Percentiles rank a stretch among this genome's conserved stretches.
These are phyloP conservation scores for Sutorius australiensis DNA, from an alignment of 768 basidiomycete genomes.

Conservation along the genomic window DNA sequence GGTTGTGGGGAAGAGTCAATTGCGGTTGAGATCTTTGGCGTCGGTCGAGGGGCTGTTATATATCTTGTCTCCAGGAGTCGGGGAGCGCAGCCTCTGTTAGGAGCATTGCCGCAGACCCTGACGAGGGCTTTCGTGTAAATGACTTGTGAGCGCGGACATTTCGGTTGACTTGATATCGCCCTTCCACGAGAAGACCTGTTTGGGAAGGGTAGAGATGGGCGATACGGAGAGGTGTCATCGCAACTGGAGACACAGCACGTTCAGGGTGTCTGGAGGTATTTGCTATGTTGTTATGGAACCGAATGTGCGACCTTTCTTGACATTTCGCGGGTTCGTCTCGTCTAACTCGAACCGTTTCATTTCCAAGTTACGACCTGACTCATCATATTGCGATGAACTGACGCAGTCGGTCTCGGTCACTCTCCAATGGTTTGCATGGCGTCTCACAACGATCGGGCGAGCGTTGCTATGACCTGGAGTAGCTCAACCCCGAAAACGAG, in stretches of 20 bases:
- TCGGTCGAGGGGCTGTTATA: conserved; percentile 13
- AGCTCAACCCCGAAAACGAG: no score
- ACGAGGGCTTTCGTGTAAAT: neutral
- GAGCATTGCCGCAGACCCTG: conserved; percentile 27
- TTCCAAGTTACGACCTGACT: neutral
- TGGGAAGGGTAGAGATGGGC: neutral
- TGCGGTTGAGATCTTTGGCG: neutral
- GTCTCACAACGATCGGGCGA: neutral
- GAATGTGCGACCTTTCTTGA: neutral
- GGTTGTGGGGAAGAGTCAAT: conserved; percentile 5
- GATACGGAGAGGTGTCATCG: neutral
- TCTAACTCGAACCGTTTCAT: neutral
- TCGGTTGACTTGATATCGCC: conserved; percentile 19
- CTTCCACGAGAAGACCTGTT: conserved; percentile 19
- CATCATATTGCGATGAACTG: neutral
- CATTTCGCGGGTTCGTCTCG: conserved; percentile 3
- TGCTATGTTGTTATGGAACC: conserved; percentile 2
- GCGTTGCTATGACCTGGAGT: neutral
- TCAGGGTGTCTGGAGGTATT: conserved; percentile 18
- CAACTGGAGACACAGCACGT: neutral
- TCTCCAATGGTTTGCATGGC: no score
- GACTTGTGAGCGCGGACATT: conserved; percentile 7
- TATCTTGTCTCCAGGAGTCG: conserved; percentile 13
- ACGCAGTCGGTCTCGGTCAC: no score
- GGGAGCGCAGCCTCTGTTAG: conserved; percentile 25